These are phyloP conservation scores for Pseudogymnoascus sp. DNA, from an alignment of 2,329 filamentous ascomycete species.

Conservation along the genomic window DNA sequence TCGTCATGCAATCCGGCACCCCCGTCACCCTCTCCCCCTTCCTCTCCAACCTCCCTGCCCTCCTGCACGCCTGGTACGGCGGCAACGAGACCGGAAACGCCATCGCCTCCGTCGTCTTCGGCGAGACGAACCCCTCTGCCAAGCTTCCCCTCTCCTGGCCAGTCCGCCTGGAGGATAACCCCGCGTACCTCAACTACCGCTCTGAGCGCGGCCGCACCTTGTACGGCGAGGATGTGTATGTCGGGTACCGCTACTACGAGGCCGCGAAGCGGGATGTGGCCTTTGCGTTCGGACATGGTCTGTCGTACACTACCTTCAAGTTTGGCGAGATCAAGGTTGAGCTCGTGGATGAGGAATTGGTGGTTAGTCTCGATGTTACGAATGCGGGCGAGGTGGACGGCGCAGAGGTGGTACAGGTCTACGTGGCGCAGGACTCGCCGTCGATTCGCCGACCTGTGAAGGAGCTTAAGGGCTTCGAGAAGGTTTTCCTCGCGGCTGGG, in stretches of 20 bases:
- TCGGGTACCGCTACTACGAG: constrained; percentile 79
- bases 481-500: constrained; percentile 35
- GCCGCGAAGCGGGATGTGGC: constrained; percentile 57
- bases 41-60: constrained; percentile 46
- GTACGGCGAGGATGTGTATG: constrained; percentile 75
- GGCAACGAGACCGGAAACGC: constrained; percentile 82
- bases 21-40: constrained; percentile 64
- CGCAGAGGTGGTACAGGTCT: constrained; percentile 30
- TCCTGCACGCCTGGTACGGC: constrained; percentile 78
- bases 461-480: constrained; percentile 41
- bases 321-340: constrained; percentile 46
- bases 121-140: constrained; percentile 65
- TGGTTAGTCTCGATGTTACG: constrained; percentile 45
- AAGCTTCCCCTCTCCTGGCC: constrained; percentile 74
- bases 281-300: constrained; percentile 74
- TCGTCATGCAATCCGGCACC: constrained; percentile 73
- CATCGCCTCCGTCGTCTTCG: constrained; percentile 72
- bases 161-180: constrained; percentile 60
- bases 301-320: constrained; percentile 68
- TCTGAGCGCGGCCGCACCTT: constrained; percentile 64
- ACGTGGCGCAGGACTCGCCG: constrained; percentile 25
- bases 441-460: constrained; percentile 35
- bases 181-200: constrained; percentile 68
- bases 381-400: constrained; percentile 25
- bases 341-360: constrained; percentile 40